phyloP scores from a whole-genome alignment of 2,329 filamentous ascomycete genomes.

The Berkeleyomyces basicola region DNA sequence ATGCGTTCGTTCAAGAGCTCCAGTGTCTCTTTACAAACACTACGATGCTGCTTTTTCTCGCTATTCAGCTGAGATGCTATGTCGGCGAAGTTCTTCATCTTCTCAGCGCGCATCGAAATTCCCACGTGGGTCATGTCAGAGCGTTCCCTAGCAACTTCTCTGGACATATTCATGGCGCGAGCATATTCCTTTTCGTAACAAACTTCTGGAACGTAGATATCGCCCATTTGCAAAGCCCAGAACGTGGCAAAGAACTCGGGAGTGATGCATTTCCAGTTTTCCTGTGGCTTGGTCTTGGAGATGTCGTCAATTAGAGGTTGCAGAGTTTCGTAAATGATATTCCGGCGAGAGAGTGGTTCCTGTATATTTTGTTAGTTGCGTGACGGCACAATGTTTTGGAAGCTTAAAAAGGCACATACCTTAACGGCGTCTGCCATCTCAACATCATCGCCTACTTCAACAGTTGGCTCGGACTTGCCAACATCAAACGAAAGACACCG shows the following conservation, averaged over 20 bases:
- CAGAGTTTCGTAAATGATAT: conserved; percentile 25
- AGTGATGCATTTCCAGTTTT: conserved; percentile 53
- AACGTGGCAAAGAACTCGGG: conserved; percentile 78
- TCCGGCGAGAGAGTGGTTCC: background rate
- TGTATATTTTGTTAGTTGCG: background rate
- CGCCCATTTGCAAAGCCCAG: conserved; percentile 75
- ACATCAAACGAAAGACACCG: conserved; percentile 55
- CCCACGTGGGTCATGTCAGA: conserved; percentile 54
- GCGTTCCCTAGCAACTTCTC: conserved; percentile 52
- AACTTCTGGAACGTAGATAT: conserved; percentile 58
- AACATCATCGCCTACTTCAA: conserved; percentile 8
- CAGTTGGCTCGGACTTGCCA: conserved; percentile 1
- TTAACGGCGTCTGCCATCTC: conserved; percentile 11
- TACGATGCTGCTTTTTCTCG: conserved; percentile 14
- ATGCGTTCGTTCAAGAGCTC: conserved; percentile 60
- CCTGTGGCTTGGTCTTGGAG: conserved; percentile 39
- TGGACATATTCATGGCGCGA: conserved; percentile 48
- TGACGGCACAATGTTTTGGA: background rate
- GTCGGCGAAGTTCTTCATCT: conserved; percentile 52
- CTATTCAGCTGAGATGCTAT: conserved; percentile 22
- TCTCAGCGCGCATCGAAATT: conserved; percentile 48
- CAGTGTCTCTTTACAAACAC: conserved; percentile 22
- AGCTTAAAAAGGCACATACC: background rate
- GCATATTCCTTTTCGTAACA: conserved; percentile 66
- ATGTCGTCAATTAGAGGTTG: conserved; percentile 58